A percentile compares a stretch with the other conserved stretches of the same genome.
Conservation (phyloP, 176 grass and related monocot species). For the Aegilops bicornis region DNA sequence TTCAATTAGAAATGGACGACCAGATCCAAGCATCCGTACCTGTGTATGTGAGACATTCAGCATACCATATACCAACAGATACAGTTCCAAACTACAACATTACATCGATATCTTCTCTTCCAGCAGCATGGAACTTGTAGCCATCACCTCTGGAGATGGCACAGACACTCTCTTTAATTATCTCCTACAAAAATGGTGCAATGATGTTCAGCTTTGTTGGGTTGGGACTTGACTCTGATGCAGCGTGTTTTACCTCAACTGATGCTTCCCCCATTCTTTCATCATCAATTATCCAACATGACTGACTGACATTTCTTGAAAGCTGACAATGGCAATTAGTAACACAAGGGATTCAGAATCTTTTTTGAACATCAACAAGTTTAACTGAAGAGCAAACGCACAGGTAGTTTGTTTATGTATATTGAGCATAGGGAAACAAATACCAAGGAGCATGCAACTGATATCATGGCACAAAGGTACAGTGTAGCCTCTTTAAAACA, state of each 20-base stretch:
- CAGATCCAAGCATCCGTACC: constrained; percentile 98
- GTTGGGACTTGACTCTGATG: not conserved
- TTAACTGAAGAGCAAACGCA: constrained; percentile 6
- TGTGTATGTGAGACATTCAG: constrained; percentile 38
- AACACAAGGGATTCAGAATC: not conserved
- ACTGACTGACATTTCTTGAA: constrained; percentile 97
- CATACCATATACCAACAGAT: constrained; percentile 24
- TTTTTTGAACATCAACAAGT: constrained; percentile 21
- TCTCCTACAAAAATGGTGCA: constrained; percentile 50
- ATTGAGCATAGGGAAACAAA: constrained; percentile 1
- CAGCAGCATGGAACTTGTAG: constrained; percentile 93
- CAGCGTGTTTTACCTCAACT: constrained; percentile 64
- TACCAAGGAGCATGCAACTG: not conserved
- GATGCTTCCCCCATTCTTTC: constrained; percentile 99
- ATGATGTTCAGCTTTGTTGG: constrained; percentile 16
- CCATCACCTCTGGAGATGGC: constrained; percentile 67
- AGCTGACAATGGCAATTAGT: constrained; percentile 44
- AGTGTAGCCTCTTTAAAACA: not conserved
- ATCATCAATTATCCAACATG: constrained; percentile 98
- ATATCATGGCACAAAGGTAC: not conserved
- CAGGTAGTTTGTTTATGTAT: not conserved
- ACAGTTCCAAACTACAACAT: constrained; percentile 23
- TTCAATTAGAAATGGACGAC: constrained; percentile 93
- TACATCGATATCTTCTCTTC: constrained; percentile 99
- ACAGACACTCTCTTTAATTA: constrained; percentile 71